Evolutionary conservation across 1,284 basidiomycete genomes (phyloP), one percentile per base, ranked within the genome.

Genomic region (Fomitopsis palustris): DNA sequence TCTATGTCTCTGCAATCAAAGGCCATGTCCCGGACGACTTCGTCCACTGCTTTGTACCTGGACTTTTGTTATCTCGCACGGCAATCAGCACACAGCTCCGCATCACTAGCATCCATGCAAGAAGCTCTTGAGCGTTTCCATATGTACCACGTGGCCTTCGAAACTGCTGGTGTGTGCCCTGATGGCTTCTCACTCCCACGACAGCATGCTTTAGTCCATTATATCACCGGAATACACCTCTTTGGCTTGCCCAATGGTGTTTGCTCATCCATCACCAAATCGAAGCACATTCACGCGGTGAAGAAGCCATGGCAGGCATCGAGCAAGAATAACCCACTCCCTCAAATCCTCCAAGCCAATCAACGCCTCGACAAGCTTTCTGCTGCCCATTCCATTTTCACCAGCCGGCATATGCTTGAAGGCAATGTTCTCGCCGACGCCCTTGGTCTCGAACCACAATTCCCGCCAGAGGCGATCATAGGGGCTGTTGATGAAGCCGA

Each of bases 1-100:
- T 65, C 0, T 66, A 61, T 31, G 23, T 70, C 0, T 61, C 62
- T n/a, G n/a, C n/a, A n/a, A n/a, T n/a, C n/a, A n/a, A n/a, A n/a
- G n/a, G n/a, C n/a, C n/a, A n/a, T n/a, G n/a, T n/a, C n/a, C n/a
- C n/a, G n/a, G n/a, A n/a, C n/a, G n/a, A n/a, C n/a, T n/a, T n/a
- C n/a, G n/a, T n/a, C n/a, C n/a, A n/a, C n/a, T n/a, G n/a, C n/a
- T n/a, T n/a, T n/a, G n/a, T n/a, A n/a, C n/a, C n/a, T n/a, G n/a
- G n/a, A n/a, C n/a, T n/a, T n/a, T n/a, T n/a, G n/a, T n/a, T n/a
- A n/a, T n/a, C n/a, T n/a, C n/a, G n/a, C n/a, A n/a, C n/a, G n/a
- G n/a, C n/a, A n/a, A n/a, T n/a, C n/a, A n/a, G n/a, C n/a, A n/a
- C n/a, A n/a, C n/a, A n/a, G n/a, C n/a, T n/a, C n/a, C n/a, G n/a